A percentile compares a stretch with the other conserved stretches of the same genome.
phyloP scores from a whole-genome alignment of 257 asterid species.

The Solanum microdontum region DNA sequence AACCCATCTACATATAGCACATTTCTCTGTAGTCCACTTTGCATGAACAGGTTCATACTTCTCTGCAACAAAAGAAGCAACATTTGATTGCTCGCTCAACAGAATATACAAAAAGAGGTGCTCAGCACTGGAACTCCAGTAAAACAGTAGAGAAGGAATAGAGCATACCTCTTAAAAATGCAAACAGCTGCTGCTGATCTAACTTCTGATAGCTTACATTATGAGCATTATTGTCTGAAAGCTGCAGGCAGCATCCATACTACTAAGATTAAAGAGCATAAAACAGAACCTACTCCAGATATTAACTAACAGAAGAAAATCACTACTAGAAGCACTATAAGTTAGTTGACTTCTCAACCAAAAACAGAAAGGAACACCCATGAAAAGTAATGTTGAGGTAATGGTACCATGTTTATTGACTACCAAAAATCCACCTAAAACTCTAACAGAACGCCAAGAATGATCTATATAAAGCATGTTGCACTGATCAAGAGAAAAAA shows the following conservation, averaged over 20 bases:
- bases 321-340: not conserved
- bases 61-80: conserved; percentile 37
- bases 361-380: not conserved
- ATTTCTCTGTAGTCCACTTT: conserved; percentile 91
- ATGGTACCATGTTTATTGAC: not conserved
- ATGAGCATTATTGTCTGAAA: conserved; percentile 35
- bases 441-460: not conserved
- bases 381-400: not conserved
- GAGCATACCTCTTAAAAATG: conserved; percentile 52
- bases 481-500: not conserved
- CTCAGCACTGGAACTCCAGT: not conserved
- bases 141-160: not conserved
- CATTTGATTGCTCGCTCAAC: not conserved
- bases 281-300: not conserved
- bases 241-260: conserved; percentile 53
- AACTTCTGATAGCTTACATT: conserved; percentile 31
- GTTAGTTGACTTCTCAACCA: not conserved
- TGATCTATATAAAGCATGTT: not conserved
- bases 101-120: not conserved
- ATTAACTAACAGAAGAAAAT: not conserved
- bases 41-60: conserved; percentile 56
- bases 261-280: conserved; percentile 1
- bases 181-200: conserved; percentile 56
- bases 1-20: conserved; percentile 98
- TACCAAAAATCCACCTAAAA: not conserved